These are phyloP conservation scores for Colletotrichum caudatum DNA, from an alignment of 2,329 filamentous ascomycete genomes.

Conservation along the genomic window DNA sequence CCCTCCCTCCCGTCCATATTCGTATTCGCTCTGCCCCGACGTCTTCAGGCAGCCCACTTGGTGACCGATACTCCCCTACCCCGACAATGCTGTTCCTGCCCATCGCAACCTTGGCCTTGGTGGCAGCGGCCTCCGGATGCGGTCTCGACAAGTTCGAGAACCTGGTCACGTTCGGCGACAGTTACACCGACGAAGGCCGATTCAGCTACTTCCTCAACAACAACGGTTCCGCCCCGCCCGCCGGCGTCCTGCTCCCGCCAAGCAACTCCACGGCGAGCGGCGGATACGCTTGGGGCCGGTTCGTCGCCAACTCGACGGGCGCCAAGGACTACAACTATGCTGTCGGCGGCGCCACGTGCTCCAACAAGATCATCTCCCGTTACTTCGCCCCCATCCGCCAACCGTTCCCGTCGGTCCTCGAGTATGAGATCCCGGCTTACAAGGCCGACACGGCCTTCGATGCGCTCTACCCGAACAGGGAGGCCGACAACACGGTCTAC, in stretches of 20 bases:
- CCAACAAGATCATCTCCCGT: constrained; percentile 74
- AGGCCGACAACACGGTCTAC: constrained; percentile 74
- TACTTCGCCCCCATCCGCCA: constrained; percentile 62
- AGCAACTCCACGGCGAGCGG: constrained; percentile 70
- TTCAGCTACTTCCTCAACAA: constrained; percentile 71
- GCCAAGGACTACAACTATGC: constrained; percentile 76
- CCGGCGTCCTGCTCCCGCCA: constrained; percentile 62
- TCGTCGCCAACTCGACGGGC: constrained; percentile 70
- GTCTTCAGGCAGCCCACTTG: background rate
- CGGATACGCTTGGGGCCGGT: constrained; percentile 76
- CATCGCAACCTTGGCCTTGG: constrained; percentile 26
- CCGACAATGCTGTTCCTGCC: constrained; percentile 26
- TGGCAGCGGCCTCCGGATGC: constrained; percentile 39
- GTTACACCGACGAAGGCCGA: constrained; percentile 80
- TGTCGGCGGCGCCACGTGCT: constrained; percentile 78
- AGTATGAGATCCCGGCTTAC: constrained; percentile 71
- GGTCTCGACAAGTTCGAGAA: constrained; percentile 66
- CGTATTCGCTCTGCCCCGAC: background rate
- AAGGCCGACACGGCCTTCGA: constrained; percentile 60
- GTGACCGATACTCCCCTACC: background rate
- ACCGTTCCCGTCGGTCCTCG: constrained; percentile 71
- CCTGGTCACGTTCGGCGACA: constrained; percentile 79
- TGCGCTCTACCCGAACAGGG: constrained; percentile 58
- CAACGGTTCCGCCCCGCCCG: constrained; percentile 70
- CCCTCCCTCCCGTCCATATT: no score